Evolutionary conservation across 2,329 filamentous ascomycete species (phyloP).

Genomic region (Helotiales sp.): DNA sequence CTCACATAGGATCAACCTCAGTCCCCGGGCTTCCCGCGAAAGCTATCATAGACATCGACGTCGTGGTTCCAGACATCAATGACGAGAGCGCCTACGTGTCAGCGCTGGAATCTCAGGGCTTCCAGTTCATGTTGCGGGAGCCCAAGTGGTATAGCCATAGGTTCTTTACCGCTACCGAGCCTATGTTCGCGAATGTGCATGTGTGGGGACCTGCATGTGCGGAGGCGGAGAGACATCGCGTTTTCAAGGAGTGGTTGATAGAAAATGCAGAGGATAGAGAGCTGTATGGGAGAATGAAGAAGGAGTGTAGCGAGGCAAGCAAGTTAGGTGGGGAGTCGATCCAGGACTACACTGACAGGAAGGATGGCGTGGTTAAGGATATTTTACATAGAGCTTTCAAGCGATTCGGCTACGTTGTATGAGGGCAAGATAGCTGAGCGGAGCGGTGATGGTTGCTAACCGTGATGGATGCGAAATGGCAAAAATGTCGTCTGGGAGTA

Average conservation of each 20-base stretch:
- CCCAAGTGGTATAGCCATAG: constrained; percentile 49
- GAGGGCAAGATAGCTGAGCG: constrained; percentile 6
- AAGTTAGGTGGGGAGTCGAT: constrained; percentile 36
- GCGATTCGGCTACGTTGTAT: constrained; percentile 21
- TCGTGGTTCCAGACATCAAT: constrained; percentile 41
- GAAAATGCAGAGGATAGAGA: constrained; percentile 39
- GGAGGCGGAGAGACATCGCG: constrained; percentile 43
- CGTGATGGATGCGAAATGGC: no score
- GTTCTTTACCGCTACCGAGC: constrained; percentile 41
- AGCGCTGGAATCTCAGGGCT: constrained; percentile 44
- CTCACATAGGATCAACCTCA: constrained; percentile 51
- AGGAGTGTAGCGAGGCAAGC: constrained; percentile 36
- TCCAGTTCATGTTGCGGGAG: constrained; percentile 48
- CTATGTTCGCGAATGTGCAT: constrained; percentile 45
- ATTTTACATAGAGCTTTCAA: constrained; percentile 41
- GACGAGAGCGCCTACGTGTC: constrained; percentile 45
- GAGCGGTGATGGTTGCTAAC: no score
- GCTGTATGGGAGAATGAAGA: constrained; percentile 43
- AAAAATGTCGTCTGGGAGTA: no score
- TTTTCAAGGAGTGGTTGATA: constrained; percentile 48
- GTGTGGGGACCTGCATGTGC: constrained; percentile 46
- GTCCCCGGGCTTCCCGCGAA: constrained; percentile 50
- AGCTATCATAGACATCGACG: constrained; percentile 51
- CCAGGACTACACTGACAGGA: constrained; percentile 43
- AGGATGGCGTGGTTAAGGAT: constrained; percentile 41